These are phyloP conservation scores for Sapria himalayana DNA, from an alignment of 345 rosid species.

Conservation along the genomic window DNA sequence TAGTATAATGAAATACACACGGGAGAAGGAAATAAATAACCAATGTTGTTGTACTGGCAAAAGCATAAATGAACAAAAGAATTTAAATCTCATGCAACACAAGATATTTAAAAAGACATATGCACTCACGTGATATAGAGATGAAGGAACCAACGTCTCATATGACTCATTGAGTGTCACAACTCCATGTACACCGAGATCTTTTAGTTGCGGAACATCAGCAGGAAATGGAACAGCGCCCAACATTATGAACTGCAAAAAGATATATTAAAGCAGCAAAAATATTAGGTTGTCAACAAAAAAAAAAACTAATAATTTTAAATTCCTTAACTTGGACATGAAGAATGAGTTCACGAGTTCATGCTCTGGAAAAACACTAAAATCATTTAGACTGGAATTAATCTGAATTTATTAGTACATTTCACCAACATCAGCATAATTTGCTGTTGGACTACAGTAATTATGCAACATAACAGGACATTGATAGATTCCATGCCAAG, in stretches of 20 bases:
- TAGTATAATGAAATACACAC: background rate
- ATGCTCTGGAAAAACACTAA: no score
- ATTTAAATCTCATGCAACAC: no score
- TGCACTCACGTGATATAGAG: conserved; percentile 15
- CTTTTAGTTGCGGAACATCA: conserved; percentile 16
- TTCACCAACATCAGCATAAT: no score
- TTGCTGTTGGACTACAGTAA: no score
- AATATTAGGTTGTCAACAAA: background rate
- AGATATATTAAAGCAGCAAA: background rate
- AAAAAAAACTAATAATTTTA: no score
- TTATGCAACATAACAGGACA: no score
- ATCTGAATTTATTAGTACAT: no score
- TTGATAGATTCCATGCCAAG: no score
- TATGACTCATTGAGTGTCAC: conserved; percentile 15
- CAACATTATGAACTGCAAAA: conserved; percentile 12
- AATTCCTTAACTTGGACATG: background rate
- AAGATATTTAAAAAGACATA: background rate
- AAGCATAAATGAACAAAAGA: no score
- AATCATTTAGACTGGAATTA: no score
- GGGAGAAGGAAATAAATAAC: background rate
- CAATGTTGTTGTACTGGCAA: no score
- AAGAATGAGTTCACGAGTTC: no score
- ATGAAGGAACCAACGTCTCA: conserved; percentile 16
- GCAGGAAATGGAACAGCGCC: conserved; percentile 19
- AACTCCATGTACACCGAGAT: conserved; percentile 15